phyloP scores from a whole-genome alignment of 805 yeast species.

The Saccharomycopsis guyanensis region DNA sequence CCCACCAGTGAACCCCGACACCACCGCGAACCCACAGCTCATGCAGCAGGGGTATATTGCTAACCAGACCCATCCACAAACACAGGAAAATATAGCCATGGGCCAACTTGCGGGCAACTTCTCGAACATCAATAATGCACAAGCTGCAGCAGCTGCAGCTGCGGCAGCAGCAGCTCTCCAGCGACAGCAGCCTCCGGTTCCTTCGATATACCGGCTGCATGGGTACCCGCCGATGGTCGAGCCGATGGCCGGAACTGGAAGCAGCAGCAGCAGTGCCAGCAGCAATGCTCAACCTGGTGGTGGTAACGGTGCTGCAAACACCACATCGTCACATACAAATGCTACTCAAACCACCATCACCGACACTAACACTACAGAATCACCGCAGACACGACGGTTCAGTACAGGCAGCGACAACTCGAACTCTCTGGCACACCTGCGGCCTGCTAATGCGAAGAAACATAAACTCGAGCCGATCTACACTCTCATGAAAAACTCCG shows the following conservation, averaged over 20 bases:
- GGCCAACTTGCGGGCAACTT: background rate
- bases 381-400: too few relatives aligned
- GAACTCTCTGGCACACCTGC: background rate
- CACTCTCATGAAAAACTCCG: constrained; percentile 5
- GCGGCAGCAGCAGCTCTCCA: constrained; percentile 2
- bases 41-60: background rate
- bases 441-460: background rate
- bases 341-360: background rate
- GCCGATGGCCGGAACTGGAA: background rate
- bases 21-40: background rate
- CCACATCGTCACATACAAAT: background rate
- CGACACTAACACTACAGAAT: background rate
- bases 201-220: too few relatives aligned
- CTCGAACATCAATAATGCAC: background rate
- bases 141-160: constrained; percentile 3
- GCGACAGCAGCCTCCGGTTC: background rate
- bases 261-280: background rate
- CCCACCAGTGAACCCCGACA: background rate
- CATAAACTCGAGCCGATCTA: constrained; percentile 13
- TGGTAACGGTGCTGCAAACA: background rate
- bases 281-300: background rate
- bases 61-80: too few relatives aligned
- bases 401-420: background rate
- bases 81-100: too few relatives aligned
- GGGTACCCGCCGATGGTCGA: background rate